These are phyloP conservation scores for Stagonosporopsis vannaccii DNA, from an alignment of 2,329 filamentous ascomycete genomes.

Conservation along the genomic window DNA sequence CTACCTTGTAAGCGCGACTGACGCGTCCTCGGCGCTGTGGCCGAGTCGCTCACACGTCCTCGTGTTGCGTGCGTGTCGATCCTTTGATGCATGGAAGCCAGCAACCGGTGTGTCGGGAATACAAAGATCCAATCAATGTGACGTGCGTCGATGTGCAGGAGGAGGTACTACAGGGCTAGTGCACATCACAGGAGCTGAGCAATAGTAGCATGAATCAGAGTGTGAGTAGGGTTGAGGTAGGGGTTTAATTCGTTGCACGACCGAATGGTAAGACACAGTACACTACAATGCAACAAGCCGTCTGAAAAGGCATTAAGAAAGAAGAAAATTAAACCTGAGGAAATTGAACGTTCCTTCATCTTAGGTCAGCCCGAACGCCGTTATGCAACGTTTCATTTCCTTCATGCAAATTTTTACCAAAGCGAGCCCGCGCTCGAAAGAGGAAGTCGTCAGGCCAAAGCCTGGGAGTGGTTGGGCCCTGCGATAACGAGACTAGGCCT, in stretches of 20 bases:
- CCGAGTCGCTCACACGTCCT: neutral
- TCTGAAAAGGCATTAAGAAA: conserved; percentile 3
- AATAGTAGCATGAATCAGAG: neutral
- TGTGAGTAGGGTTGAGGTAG: neutral
- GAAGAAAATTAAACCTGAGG: neutral
- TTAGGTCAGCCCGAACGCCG: conserved; percentile 6
- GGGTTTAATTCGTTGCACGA: neutral
- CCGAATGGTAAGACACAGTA: neutral
- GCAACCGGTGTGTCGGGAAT: neutral
- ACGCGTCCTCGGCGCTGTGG: neutral
- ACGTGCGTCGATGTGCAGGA: neutral
- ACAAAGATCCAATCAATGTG: too few species aligned
- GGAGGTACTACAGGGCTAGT: too few species aligned
- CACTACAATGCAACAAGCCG: conserved; percentile 13
- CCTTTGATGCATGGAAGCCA: neutral
- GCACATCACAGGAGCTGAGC: neutral
- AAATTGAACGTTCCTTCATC: conserved; percentile 3
- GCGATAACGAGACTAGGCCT: conserved; percentile 4
- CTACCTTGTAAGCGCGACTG: neutral
- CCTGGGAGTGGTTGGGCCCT: neutral
- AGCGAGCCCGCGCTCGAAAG: conserved; percentile 1
- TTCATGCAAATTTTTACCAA: conserved; percentile 17
- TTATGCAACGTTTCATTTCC: conserved; percentile 11
- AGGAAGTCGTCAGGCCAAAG: neutral
- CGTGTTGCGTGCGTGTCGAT: neutral